A percentile compares a stretch with the other conserved stretches of the same genome.
phyloP scores from a whole-genome alignment of 805 yeast species.

The Maudiozyma barnettii region DNA sequence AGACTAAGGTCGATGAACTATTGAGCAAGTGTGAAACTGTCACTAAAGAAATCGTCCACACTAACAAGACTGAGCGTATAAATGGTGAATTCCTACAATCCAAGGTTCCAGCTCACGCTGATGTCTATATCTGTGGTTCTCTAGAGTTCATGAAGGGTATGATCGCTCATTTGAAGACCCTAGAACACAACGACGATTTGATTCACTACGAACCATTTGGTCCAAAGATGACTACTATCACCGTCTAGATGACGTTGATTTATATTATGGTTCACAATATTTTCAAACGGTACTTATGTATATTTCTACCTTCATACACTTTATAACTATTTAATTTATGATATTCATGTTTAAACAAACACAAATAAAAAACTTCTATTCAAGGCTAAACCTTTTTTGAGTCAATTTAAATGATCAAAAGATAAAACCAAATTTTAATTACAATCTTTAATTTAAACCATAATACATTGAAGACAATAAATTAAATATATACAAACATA shows the following conservation, averaged over 20 bases:
- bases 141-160: slow-evolving; percentile 22
- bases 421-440: too few species aligned
- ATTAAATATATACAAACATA: not conserved
- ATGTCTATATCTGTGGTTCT: slow-evolving; percentile 28
- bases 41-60: slow-evolving; percentile 14
- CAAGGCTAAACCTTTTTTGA: too few species aligned
- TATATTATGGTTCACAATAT: not conserved
- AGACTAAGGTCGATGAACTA: slow-evolving; percentile 16
- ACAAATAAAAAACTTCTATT: too few species aligned
- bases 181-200: slow-evolving; percentile 17
- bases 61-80: slow-evolving; percentile 19
- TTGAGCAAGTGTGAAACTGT: slow-evolving; percentile 9
- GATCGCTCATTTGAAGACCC: slow-evolving; percentile 13
- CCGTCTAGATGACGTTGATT: not conserved
- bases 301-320: not conserved
- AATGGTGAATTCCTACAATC: slow-evolving; percentile 15
- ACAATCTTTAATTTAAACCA: too few species aligned
- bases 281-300: not conserved
- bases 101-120: slow-evolving; percentile 22
- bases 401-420: too few species aligned
- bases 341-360: not conserved
- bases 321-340: not conserved
- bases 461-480: too few species aligned
- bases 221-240: slow-evolving; percentile 27
- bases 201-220: slow-evolving; percentile 30